Evolutionary conservation across 2,329 filamentous ascomycete genomes (phyloP).

Genomic region (Penicillium sp.): DNA sequence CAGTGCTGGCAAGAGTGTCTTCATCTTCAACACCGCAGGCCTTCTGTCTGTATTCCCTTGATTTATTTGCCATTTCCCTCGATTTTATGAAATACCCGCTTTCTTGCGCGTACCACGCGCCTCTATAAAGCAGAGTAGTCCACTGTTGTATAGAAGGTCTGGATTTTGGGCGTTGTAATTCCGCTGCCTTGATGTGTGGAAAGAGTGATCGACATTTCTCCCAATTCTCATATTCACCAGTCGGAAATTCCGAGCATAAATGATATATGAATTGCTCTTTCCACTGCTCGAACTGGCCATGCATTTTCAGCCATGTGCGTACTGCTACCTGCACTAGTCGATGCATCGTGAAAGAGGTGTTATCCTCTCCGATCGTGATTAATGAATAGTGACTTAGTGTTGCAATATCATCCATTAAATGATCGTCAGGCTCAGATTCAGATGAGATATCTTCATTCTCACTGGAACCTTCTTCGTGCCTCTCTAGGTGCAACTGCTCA

Average conservation of each 20-base stretch:
- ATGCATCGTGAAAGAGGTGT: constrained; percentile 25
- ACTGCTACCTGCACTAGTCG: constrained; percentile 26
- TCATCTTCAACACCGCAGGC: no score
- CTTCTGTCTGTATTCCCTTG: no score
- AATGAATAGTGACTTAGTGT: constrained; percentile 24
- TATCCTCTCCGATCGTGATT: constrained; percentile 10
- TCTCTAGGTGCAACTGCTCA: no score
- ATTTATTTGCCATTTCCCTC: no score
- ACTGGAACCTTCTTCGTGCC: neutral
- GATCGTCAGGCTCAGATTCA: neutral
- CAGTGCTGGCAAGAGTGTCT: no score
- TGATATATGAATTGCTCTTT: constrained; percentile 19
- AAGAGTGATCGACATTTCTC: constrained; percentile 21
- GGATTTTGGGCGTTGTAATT: neutral
- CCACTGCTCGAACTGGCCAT: constrained; percentile 28
- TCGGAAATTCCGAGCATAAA: constrained; percentile 20
- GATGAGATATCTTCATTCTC: neutral
- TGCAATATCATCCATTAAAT: constrained; percentile 24
- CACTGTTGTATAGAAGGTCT: neutral
- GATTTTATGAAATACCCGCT: no score
- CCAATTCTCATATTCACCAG: constrained; percentile 26
- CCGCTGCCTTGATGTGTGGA: constrained; percentile 22
- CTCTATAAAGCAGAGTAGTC: neutral
- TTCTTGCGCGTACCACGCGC: no score
- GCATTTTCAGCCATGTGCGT: constrained; percentile 26